Evolutionary conservation across 1,284 basidiomycete species (phyloP).

Genomic region (Cryptococcus sp.): DNA sequence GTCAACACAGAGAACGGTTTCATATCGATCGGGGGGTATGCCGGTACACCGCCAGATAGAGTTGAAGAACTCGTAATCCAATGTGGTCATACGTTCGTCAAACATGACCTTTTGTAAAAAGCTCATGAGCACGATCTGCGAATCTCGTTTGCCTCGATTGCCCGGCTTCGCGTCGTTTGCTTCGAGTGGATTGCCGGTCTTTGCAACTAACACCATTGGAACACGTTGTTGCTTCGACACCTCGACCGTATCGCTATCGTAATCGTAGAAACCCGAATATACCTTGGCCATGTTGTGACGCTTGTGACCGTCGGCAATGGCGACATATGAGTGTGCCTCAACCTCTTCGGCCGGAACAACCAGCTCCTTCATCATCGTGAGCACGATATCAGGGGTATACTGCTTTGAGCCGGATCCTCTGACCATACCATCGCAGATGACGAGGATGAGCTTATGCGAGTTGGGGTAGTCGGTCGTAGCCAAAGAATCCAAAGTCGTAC

Average conservation of each 20-base stretch:
- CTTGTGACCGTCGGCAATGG: conserved; percentile 98
- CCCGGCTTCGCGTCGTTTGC: conserved; percentile 87
- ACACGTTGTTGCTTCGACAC: conserved; percentile 93
- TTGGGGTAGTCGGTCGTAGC: conserved; percentile 99
- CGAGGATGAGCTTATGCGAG: conserved; percentile 91
- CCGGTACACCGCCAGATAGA: conserved; percentile 92
- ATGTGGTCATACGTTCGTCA: conserved; percentile 98
- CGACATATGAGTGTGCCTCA: conserved; percentile 93
- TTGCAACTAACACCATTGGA: conserved; percentile 92
- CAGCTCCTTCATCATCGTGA: conserved; percentile 98
- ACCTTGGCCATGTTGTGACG: conserved; percentile 99
- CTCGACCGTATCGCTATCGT: conserved; percentile 90
- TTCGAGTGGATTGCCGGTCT: conserved; percentile 89
- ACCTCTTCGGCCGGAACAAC: conserved; percentile 81
- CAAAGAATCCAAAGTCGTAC: conserved; percentile 95
- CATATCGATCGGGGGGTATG: conserved; percentile 94
- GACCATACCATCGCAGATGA: conserved; percentile 98
- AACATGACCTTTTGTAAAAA: conserved; percentile 99
- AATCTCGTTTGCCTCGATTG: conserved; percentile 98
- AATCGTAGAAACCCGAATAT: conserved; percentile 95
- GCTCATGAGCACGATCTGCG: conserved; percentile 95
- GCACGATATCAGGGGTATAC: conserved; percentile 90
- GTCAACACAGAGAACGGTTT: conserved; percentile 95
- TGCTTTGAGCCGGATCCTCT: conserved; percentile 86
- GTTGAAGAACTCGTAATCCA: conserved; percentile 99